A percentile compares a stretch with the other conserved stretches of the same genome.
Evolutionary conservation across 176 grass and related monocot genomes (phyloP).

Genomic region (Ensete glaucum): DNA sequence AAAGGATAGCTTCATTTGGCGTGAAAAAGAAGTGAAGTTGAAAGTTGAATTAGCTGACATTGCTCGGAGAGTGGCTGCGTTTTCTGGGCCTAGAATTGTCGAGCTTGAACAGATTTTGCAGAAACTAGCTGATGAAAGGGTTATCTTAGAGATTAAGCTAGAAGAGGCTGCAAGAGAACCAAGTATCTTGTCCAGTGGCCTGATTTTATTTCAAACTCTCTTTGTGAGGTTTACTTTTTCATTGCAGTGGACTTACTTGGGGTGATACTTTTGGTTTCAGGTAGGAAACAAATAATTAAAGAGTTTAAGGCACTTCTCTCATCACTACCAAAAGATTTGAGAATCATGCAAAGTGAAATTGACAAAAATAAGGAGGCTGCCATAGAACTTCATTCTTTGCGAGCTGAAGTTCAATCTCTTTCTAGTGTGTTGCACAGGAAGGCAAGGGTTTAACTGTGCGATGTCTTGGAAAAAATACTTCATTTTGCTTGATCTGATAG

Average conservation of each 20-base stretch:
- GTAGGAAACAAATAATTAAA: slow-evolving; percentile 74
- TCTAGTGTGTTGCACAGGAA: slow-evolving; percentile 53
- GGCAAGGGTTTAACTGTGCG: slow-evolving; percentile 23
- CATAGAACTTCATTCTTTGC: slow-evolving; percentile 56
- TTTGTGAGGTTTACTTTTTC: slow-evolving; percentile 7
- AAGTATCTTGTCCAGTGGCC: slow-evolving; percentile 40
- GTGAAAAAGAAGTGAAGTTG: slow-evolving; percentile 58
- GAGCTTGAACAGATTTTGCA: slow-evolving; percentile 60
- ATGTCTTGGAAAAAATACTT: too few relatives aligned
- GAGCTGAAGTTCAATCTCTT: slow-evolving; percentile 68
- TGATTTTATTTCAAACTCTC: slow-evolving; percentile 1
- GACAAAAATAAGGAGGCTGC: slow-evolving; percentile 58
- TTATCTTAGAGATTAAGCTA: slow-evolving; percentile 57
- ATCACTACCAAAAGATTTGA: slow-evolving; percentile 68
- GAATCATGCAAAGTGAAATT: slow-evolving; percentile 61
- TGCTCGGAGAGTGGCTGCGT: slow-evolving; percentile 38
- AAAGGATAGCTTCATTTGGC: slow-evolving; percentile 74
- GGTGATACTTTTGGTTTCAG: slow-evolving; percentile 34
- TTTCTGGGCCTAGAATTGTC: slow-evolving; percentile 46
- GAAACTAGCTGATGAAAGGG: slow-evolving; percentile 60
- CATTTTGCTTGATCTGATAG: too few relatives aligned
- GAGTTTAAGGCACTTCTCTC: slow-evolving; percentile 68
- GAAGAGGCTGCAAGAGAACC: slow-evolving; percentile 85
- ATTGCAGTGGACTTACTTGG: slow-evolving; percentile 9
- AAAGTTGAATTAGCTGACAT: slow-evolving; percentile 70